Evolutionary conservation across 306 rosid genomes (phyloP).

Genomic region (Castanea crenata): DNA sequence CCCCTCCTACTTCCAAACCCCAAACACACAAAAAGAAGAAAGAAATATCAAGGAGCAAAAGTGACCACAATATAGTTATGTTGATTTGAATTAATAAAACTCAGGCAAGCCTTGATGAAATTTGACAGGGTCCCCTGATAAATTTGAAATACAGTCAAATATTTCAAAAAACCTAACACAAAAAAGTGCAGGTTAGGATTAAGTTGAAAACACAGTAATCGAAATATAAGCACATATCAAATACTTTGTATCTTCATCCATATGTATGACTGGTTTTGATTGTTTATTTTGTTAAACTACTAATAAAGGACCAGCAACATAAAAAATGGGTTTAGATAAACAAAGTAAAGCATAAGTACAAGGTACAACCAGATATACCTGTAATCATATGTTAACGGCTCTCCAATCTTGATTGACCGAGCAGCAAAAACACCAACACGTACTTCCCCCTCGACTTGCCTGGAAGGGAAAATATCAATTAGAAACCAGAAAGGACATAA

Average conservation of each 20-base stretch:
- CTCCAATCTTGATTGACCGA: conserved; percentile 70
- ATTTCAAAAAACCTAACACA: not conserved
- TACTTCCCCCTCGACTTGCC: conserved; percentile 95
- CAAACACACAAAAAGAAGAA: not conserved
- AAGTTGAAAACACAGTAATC: not conserved
- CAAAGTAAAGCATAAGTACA: conserved; percentile 4
- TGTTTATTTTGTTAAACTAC: not conserved
- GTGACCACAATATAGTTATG: not conserved
- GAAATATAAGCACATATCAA: not conserved
- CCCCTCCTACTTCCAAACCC: not conserved
- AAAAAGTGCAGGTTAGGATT: not conserved
- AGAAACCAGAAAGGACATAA: not conserved
- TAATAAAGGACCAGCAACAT: not conserved
- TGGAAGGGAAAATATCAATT: conserved; percentile 25
- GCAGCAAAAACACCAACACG: conserved; percentile 88
- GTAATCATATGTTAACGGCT: conserved; percentile 84
- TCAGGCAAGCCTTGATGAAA: not conserved
- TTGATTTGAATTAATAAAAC: not conserved
- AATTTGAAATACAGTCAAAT: not conserved
- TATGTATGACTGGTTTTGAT: not conserved
- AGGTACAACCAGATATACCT: conserved; percentile 44
- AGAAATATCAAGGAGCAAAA: not conserved
- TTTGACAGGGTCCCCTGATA: not conserved
- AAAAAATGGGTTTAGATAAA: not conserved
- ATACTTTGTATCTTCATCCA: no score